These are phyloP conservation scores for Hirsutella minnesotensis DNA, from an alignment of 2,329 filamentous ascomycete genomes.

Conservation along the genomic window DNA sequence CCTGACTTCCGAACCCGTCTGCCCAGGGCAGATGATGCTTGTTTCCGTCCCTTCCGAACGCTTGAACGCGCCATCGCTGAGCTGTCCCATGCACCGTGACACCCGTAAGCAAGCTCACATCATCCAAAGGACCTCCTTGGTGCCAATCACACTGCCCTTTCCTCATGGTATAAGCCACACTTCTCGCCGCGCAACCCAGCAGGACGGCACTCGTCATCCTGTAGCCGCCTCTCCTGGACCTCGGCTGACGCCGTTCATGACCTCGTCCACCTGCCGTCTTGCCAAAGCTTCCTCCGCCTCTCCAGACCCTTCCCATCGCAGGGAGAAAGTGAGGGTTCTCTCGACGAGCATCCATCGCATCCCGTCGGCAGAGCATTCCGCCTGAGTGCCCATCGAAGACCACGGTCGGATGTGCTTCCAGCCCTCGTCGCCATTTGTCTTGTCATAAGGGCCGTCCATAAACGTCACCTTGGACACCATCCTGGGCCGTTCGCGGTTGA, in stretches of 20 bases:
- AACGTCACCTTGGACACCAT: slow-evolving; percentile 27
- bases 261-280: neutral
- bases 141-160: no score
- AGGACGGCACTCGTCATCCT: no score
- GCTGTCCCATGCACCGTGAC: no score
- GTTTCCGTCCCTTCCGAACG: no score
- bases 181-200: no score
- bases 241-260: neutral
- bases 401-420: slow-evolving; percentile 23
- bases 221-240: no score
- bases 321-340: slow-evolving; percentile 23
- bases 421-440: slow-evolving; percentile 9
- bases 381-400: slow-evolving; percentile 11
- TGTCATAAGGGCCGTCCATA: slow-evolving; percentile 20
- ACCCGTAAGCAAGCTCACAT: no score
- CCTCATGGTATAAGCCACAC: no score
- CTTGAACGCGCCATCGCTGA: no score
- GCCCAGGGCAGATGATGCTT: no score
- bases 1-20: no score
- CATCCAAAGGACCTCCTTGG: no score
- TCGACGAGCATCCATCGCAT: slow-evolving; percentile 27
- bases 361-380: slow-evolving; percentile 13
- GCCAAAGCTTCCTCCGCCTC: slow-evolving; percentile 13
- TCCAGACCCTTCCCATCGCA: slow-evolving; percentile 21
- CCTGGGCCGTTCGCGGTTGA: slow-evolving; percentile 21